Evolutionary conservation across 2,329 filamentous ascomycete species (phyloP).

Genomic region (Pseudogymnoascus sp.): DNA sequence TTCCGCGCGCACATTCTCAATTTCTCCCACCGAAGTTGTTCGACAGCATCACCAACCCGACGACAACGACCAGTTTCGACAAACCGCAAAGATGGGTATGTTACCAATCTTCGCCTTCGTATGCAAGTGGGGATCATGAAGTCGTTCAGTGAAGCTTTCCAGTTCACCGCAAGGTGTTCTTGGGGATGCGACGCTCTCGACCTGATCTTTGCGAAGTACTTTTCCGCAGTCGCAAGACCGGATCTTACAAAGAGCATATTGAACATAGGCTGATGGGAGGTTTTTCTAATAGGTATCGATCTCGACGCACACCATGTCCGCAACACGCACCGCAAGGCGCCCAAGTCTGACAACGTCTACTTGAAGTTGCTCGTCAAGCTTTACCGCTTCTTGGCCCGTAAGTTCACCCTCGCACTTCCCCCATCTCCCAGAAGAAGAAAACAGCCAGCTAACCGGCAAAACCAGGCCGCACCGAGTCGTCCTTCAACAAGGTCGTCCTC

Average conservation of each 20-base stretch:
- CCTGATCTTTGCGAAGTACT: conserved; percentile 26
- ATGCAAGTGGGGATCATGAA: conserved; percentile 29
- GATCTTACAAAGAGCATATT: conserved; percentile 50
- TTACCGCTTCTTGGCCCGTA: conserved; percentile 94
- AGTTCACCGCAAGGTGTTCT: neutral
- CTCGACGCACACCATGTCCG: conserved; percentile 62
- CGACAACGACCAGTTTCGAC: conserved; percentile 21
- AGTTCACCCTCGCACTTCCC: neutral
- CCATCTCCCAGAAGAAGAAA: neutral
- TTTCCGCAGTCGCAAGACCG: conserved; percentile 27
- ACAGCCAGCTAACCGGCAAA: conserved; percentile 5
- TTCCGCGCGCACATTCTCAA: conserved; percentile 1
- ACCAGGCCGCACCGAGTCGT: conserved; percentile 84
- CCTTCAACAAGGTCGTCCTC: conserved; percentile 98
- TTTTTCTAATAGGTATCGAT: conserved; percentile 59
- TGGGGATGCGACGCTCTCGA: too few species aligned
- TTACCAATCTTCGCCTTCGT: conserved; percentile 28
- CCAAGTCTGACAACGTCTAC: conserved; percentile 98
- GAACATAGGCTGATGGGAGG: conserved; percentile 55
- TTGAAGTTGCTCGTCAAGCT: conserved; percentile 96
- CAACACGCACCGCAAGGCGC: conserved; percentile 77
- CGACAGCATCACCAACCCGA: conserved; percentile 5
- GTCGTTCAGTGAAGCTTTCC: conserved; percentile 15
- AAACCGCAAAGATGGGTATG: conserved; percentile 31
- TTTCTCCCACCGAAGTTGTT: conserved; percentile 13